Conservation (phyloP, 495 filamentous ascomycete species). For the Xylaria telfairii region DNA sequence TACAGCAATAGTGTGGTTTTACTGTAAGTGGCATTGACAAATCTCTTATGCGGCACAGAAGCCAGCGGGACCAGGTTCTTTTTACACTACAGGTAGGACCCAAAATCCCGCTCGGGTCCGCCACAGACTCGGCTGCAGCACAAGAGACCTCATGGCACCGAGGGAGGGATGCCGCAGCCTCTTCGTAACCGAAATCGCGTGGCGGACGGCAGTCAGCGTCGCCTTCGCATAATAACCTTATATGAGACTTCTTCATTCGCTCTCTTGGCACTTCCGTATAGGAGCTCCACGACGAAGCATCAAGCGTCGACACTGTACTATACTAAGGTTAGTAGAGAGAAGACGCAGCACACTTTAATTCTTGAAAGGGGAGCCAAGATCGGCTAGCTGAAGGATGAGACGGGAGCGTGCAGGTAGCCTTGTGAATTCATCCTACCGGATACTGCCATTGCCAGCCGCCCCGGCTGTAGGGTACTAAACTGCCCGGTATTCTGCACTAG, state of each 20-base stretch:
- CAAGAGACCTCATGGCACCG: background rate
- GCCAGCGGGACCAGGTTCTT: background rate
- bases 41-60: background rate
- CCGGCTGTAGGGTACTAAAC: background rate
- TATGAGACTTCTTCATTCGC: background rate
- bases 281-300: background rate
- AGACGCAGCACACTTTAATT: background rate
- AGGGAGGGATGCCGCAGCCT: background rate
- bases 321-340: background rate
- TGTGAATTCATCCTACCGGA: background rate
- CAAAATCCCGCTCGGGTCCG: background rate
- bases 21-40: background rate
- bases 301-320: background rate
- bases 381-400: conserved; percentile 2
- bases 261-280: background rate
- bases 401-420: background rate
- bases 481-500: too few relatives aligned
- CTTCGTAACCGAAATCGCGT: background rate
- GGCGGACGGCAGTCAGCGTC: background rate
- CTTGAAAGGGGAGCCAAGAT: background rate
- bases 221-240: background rate
- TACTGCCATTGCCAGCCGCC: background rate
- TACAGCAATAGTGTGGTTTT: background rate
- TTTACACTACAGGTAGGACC: too few relatives aligned
- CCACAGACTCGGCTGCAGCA: background rate